A percentile compares a stretch with the other conserved stretches of the same genome.
Evolutionary conservation across 139 green algal genomes (phyloP).

Genomic region (Chlorella sp.): DNA sequence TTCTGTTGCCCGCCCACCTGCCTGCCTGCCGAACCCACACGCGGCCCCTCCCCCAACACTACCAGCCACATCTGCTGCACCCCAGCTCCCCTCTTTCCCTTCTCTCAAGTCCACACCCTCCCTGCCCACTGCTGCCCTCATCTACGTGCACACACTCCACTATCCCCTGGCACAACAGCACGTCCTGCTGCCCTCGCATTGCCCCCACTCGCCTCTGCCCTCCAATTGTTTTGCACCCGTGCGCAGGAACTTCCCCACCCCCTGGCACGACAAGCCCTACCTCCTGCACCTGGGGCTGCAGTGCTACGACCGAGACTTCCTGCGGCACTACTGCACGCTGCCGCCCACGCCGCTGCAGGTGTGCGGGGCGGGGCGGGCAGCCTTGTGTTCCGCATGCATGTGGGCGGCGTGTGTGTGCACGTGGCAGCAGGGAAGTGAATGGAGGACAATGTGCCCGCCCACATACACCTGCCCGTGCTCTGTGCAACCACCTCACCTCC

Average conservation of each 20-base stretch:
- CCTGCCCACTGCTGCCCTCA: neutral
- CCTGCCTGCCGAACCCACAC: no score
- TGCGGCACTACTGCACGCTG: constrained; percentile 64
- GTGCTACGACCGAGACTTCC: constrained; percentile 72
- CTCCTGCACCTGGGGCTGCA: constrained; percentile 75
- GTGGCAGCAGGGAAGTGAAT: neutral
- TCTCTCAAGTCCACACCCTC: no score
- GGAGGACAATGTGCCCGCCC: no score
- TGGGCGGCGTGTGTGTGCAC: neutral
- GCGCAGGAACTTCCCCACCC: constrained; percentile 46
- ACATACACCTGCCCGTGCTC: no score
- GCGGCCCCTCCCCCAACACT: no score
- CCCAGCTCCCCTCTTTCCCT: no score
- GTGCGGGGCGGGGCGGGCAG: neutral
- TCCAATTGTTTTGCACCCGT: neutral
- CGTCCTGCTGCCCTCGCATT: neutral
- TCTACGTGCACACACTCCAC: neutral
- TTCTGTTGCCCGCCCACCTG: no score
- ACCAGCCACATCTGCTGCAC: no score
- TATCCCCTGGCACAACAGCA: neutral
- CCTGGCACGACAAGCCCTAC: constrained; percentile 61
- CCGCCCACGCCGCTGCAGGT: constrained; percentile 62
- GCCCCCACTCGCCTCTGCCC: neutral
- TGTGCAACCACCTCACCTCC: neutral
- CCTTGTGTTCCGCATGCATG: no score